Percentiles rank a stretch among this genome's conserved stretches.
Conservation (phyloP, 2,329 filamentous ascomycete species). For the Xylariaceae sp. region DNA sequence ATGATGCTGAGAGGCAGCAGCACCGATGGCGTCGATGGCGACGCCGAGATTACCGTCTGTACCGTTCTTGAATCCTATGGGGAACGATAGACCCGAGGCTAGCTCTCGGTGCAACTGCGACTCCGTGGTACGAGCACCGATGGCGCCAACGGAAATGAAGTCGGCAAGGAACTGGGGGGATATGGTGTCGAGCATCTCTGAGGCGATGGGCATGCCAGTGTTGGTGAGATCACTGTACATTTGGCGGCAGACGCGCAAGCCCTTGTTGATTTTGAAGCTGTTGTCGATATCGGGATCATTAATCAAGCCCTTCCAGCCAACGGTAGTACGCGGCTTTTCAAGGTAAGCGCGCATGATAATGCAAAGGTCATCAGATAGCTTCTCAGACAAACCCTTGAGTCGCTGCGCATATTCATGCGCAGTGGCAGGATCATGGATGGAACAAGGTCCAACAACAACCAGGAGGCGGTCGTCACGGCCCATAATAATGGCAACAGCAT, state of each 20-base stretch:
- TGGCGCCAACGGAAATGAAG: constrained; percentile 90
- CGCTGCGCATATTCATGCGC: constrained; percentile 85
- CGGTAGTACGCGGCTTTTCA: constrained; percentile 96
- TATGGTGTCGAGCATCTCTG: constrained; percentile 98
- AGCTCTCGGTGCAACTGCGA: constrained; percentile 95
- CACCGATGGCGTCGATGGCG: constrained; percentile 92
- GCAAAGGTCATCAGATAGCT: constrained; percentile 76
- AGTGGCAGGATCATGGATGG: constrained; percentile 86
- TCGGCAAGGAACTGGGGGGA: constrained; percentile 97
- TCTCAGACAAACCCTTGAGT: constrained; percentile 72
- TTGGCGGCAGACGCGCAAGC: constrained; percentile 84
- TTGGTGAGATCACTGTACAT: constrained; percentile 88
- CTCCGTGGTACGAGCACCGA: constrained; percentile 94
- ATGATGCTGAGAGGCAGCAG: constrained; percentile 81
- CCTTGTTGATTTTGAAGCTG: constrained; percentile 99
- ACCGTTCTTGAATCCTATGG: constrained; percentile 99
- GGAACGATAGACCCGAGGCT: constrained; percentile 91
- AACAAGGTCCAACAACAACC: constrained; percentile 93
- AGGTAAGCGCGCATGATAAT: constrained; percentile 99
- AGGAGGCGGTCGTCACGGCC: constrained; percentile 80
- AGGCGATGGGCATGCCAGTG: constrained; percentile 88
- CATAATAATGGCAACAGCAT: constrained; percentile 71
- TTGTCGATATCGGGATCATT: constrained; percentile 98
- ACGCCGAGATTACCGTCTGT: constrained; percentile 89
- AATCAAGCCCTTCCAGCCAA: constrained; percentile 98